Evolutionary conservation across 441 rosid genomes (phyloP), one percentile per base, ranked within the genome.

Genomic region (Monsonia emarginata): DNA sequence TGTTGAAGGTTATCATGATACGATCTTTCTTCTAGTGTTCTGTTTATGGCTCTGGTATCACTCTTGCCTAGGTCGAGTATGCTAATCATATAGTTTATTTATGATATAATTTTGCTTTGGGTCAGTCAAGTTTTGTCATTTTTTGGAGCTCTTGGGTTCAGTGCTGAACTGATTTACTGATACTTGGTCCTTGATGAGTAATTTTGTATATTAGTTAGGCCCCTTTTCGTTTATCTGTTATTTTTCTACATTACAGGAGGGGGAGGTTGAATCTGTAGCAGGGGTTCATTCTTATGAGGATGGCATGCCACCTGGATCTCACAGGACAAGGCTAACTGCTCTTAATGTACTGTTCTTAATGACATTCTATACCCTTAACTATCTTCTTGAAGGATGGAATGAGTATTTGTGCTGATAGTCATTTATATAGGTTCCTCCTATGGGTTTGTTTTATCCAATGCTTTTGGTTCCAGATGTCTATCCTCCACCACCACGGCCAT

Each of bases 391-490:
- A 48, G 62, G 61, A 64, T 66, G 22, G 44, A 1, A 46, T 65
- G 67, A 4, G 24, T 5, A 18, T 5, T 5, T 16, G 22, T 16
- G 21, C 54, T 65, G 54, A 64, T 71, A 30, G 28, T 65, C 69
- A 58, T 30, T 56, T 66, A 64, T 57, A 65, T 68, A 91, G 98
- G 98, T 95, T 72, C 93, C 98, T 72, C 96, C 99, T 5, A 89
- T 91, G 95, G 98, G 98, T 78, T 75, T 95, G 80, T 87, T 95
- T 82, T 85, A 84, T 71, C 99, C 97, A 64, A 86, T 67, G 57
- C 97, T 95, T 75, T 78, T 95, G 65, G 86, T 91, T 71, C 95
- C 99, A 64, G 98, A 91, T 78, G 85, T 79, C 63, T 89, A 81
- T 77, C 91, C 98, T 68, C 85, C 88, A 46, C 91, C 99, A 56